Evolutionary conservation across 2,329 filamentous ascomycete genomes (phyloP).

Genomic region (Exophiala sideris): DNA sequence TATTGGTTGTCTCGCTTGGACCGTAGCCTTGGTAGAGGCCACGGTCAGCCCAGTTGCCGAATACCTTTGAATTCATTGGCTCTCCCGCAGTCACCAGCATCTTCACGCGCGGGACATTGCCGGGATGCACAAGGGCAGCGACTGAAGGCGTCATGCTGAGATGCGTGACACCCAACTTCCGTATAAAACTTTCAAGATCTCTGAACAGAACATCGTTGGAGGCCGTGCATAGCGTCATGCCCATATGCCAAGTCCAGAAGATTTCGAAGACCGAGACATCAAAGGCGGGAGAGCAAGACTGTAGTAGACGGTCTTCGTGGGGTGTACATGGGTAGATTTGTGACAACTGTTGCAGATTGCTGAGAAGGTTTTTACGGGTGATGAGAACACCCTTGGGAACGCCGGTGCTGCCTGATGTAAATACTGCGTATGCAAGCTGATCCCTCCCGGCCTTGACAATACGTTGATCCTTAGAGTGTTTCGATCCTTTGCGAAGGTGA

Average conservation of each 20-base stretch:
- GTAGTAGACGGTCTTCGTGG: constrained; percentile 61
- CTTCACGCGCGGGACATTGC: constrained; percentile 65
- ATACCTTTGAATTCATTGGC: constrained; percentile 69
- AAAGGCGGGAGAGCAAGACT: constrained; percentile 80
- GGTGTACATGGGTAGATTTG: constrained; percentile 60
- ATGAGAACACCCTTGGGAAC: constrained; percentile 76
- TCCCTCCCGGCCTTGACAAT: constrained; percentile 32
- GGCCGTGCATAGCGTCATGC: constrained; percentile 74
- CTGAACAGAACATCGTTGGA: constrained; percentile 70
- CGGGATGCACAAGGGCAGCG: constrained; percentile 67
- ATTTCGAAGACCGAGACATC: constrained; percentile 89
- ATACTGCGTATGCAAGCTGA: constrained; percentile 71
- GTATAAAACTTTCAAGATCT: constrained; percentile 67
- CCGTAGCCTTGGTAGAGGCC: constrained; percentile 79
- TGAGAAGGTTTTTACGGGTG: constrained; percentile 70
- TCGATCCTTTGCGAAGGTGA: neutral
- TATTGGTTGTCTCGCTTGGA: constrained; percentile 82
- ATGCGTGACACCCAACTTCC: constrained; percentile 66
- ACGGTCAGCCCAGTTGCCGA: constrained; percentile 61
- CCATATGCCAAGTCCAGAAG: constrained; percentile 75
- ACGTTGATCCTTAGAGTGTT: neutral
- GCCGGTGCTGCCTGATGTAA: constrained; percentile 80
- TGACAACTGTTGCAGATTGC: constrained; percentile 67
- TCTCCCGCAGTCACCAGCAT: constrained; percentile 82
- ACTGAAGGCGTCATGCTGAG: constrained; percentile 84